phyloP scores from a whole-genome alignment of 257 asterid species.

The Cynanchum wilfordii region DNA sequence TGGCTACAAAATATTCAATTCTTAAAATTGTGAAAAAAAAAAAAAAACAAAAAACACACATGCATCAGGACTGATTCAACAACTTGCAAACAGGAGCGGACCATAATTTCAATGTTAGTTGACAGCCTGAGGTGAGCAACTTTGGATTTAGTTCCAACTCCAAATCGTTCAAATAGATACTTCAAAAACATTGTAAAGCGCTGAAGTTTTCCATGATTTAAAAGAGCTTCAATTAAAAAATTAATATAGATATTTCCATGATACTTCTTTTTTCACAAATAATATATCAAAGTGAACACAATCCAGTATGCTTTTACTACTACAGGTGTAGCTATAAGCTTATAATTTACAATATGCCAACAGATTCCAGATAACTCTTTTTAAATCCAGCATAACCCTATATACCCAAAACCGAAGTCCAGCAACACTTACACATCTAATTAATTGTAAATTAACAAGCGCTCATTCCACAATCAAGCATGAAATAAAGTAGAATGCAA shows the following conservation, averaged over 20 bases:
- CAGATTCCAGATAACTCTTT: neutral
- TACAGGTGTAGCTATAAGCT: neutral
- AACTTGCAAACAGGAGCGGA: neutral
- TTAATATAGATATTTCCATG: neutral
- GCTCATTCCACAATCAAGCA: neutral
- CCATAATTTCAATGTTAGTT: neutral
- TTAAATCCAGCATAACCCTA: neutral
- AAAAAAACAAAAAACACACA: neutral
- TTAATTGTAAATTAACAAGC: neutral
- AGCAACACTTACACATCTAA: neutral
- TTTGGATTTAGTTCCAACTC: neutral
- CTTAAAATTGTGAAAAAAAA: neutral
- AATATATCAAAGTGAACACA: neutral
- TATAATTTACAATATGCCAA: neutral
- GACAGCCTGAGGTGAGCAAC: neutral
- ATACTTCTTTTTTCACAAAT: neutral
- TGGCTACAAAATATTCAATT: slow-evolving; percentile 28
- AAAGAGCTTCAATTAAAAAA: neutral
- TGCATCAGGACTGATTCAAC: neutral
- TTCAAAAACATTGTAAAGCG: neutral
- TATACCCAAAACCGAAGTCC: neutral
- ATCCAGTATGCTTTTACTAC: neutral
- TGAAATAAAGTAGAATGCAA: neutral
- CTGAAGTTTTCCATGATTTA: neutral
- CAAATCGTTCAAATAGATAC: neutral